These are phyloP conservation scores for Pseudoturritis turrita DNA, from an alignment of 345 rosid species.

Conservation along the genomic window DNA sequence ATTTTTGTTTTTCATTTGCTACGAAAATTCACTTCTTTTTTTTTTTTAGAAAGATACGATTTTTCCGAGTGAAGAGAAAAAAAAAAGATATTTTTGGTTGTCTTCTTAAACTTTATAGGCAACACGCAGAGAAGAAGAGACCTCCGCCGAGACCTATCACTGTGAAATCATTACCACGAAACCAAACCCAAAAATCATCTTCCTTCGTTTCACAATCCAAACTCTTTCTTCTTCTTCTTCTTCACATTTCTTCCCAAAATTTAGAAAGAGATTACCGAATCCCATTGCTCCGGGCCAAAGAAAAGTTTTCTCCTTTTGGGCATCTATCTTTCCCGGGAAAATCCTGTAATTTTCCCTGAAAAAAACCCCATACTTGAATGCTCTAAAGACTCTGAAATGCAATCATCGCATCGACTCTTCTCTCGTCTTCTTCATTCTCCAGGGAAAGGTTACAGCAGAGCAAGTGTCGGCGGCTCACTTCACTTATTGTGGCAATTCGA, in stretches of 20 bases:
- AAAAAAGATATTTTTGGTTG: background rate
- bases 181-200: background rate
- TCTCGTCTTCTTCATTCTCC: slow-evolving; percentile 48
- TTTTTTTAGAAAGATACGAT: background rate
- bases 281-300: background rate
- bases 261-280: background rate
- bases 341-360: background rate
- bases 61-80: background rate
- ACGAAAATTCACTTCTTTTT: background rate
- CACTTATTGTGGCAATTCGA: slow-evolving; percentile 12
- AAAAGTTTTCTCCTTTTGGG: slow-evolving; percentile 8
- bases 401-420: slow-evolving; percentile 41
- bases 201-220: background rate
- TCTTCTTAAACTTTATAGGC: slow-evolving; percentile 6
- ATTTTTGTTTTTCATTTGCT: background rate
- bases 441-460: slow-evolving; percentile 23
- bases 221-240: background rate
- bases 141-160: slow-evolving; percentile 19
- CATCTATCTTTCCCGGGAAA: background rate
- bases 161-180: background rate
- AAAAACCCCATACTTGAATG: slow-evolving; percentile 3
- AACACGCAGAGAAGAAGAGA: slow-evolving; percentile 18
- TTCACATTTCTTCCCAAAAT: background rate
- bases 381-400: slow-evolving; percentile 36
- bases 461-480: slow-evolving; percentile 21